These are phyloP conservation scores for Populus hybrid DNA, from an alignment of 441 rosid species.

Conservation along the genomic window DNA sequence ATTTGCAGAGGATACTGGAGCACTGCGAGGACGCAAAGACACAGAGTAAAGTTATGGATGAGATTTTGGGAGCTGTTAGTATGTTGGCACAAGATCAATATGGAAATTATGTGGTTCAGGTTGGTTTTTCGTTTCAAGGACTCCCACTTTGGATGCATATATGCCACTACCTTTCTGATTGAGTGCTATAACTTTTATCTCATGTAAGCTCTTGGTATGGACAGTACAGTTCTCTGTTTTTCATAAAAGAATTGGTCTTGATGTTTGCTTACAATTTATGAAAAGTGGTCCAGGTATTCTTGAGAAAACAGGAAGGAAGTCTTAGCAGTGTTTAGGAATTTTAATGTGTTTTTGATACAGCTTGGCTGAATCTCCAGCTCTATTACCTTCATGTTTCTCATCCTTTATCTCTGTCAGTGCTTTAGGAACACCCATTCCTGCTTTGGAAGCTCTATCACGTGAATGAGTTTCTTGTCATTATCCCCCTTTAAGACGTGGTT, in stretches of 20 bases:
- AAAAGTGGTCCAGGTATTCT: neutral
- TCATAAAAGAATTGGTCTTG: neutral
- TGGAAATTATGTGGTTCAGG: conserved; percentile 88
- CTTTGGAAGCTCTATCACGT: neutral
- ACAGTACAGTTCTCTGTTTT: neutral
- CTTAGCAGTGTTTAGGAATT: neutral
- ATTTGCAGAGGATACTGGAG: conserved; percentile 63
- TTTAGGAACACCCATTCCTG: neutral
- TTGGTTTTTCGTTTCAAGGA: conserved; percentile 21
- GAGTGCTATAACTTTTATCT: neutral
- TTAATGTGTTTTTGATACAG: neutral
- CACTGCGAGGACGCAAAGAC: conserved; percentile 64
- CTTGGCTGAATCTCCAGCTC: neutral
- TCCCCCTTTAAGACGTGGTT: neutral
- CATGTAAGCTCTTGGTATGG: neutral
- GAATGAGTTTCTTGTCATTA: neutral
- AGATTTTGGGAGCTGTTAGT: conserved; percentile 58
- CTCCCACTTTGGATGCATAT: neutral
- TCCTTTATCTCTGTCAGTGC: neutral
- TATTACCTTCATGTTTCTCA: neutral
- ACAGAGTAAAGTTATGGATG: conserved; percentile 59
- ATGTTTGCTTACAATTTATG: neutral
- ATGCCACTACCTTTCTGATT: neutral
- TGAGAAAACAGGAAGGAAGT: neutral
- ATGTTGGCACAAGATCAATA: conserved; percentile 85